Evolutionary conservation across 164 flowering plant species (phyloP), one percentile per base, ranked within the genome.

Genomic region (Tetracentron sinense): DNA sequence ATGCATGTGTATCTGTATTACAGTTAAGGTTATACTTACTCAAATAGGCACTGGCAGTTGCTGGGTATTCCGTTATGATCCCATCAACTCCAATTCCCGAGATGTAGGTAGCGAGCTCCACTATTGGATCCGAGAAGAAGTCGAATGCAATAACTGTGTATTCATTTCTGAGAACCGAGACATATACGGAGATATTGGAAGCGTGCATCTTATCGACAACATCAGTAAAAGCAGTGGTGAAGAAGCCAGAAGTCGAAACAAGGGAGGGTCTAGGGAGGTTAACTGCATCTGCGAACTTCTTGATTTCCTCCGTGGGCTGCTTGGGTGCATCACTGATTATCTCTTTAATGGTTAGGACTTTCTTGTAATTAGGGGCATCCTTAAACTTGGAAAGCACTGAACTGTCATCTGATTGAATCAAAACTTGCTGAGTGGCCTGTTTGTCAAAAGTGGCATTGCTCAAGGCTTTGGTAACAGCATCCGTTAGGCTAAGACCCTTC

Each of bases 381-480:
- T 79, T 75, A 73, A 89, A 88, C 58, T 69, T 72, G 33, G 77
- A 54, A 54, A 95, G 81, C 17, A 88, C 97, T 27, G 97, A 76
- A 47, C 75, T 80, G 69, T 95, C 99, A 26, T 81, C 91, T 12
- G 99, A 95, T 61, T 82, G 83, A 62, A 89, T 92, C 54, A 83
- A 22, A 50, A 89, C 89, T 70, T 81, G 71, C 58, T 86, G 95
- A 19, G 86, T 81, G 0, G 81, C 64, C 71, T 80, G 83, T 69
- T 89, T 83, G 72, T 90, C 92, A 4, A 84, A 74, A 14, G 85
- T 82, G 26, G 94, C 92, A 56, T 87, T 85, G 58, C 28, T 71
- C 61, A 95, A 75, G 56, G 96, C 94, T 0, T 65, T 64, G 15
- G 61, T 46, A 12, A 86, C 94, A 0, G 78, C 75, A 60, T 72